Percentiles rank a stretch among this genome's conserved stretches.
phyloP scores from a whole-genome alignment of 148 eudicot genomes.

The Fagopyrum tataricum region DNA sequence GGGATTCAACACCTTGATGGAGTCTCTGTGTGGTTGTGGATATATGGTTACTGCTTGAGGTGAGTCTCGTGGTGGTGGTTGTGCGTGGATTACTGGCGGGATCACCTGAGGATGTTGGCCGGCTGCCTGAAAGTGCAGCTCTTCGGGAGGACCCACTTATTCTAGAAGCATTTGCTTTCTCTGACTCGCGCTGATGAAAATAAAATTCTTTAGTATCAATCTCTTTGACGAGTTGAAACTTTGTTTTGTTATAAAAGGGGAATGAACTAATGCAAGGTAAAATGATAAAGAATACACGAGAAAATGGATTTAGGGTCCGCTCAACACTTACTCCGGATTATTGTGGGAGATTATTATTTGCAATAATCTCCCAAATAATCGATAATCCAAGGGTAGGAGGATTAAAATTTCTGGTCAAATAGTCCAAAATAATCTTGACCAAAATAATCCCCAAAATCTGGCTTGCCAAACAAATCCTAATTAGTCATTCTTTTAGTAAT shows the following conservation, averaged over 20 bases:
- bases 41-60: conserved; percentile 36
- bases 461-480: no score
- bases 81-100: conserved; percentile 28
- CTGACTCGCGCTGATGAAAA: conserved; percentile 52
- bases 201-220: not conserved
- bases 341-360: no score
- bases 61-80: conserved; percentile 22
- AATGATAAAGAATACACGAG: not conserved
- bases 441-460: no score
- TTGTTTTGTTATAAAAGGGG: not conserved
- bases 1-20: conserved; percentile 39
- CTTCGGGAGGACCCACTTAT: conserved; percentile 59
- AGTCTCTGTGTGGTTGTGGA: conserved; percentile 45
- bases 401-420: no score
- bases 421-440: no score
- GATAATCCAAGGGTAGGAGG: no score
- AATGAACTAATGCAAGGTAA: not conserved
- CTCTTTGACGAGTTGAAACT: not conserved
- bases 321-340: no score
- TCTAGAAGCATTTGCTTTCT: conserved; percentile 47
- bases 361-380: no score
- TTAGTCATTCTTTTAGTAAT: no score
- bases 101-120: conserved; percentile 48
- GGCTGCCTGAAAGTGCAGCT: conserved; percentile 43
- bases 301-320: not conserved